Evolutionary conservation across 768 basidiomycete species (phyloP), one percentile per base, ranked within the genome.

Genomic region (Lactifluus subvellereus): DNA sequence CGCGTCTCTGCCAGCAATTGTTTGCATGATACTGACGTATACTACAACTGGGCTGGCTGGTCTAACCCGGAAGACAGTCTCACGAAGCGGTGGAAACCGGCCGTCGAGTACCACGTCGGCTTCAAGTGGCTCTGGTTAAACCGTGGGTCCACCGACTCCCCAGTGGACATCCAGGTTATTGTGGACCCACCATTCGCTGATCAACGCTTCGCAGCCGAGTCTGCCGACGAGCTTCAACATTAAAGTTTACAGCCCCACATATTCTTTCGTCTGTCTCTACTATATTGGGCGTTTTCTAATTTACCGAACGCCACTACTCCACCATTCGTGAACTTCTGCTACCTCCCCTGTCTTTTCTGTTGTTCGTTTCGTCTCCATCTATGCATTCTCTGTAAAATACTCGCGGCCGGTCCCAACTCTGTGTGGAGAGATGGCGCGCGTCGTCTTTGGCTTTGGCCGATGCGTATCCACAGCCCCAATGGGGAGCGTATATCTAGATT

Each of bases 401-500:
- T 70, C 65, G 6, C 72, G 69, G 20, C 54, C 61, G 9, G 67
- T 67, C 9, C 66, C 61, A 1, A 64, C 27, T 30, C 22, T 33
- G 1, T 62, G 55, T 57, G 68, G 48, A 18, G 63, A 51, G 4
- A 63, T 38, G 14, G 66, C 60, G 11, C 53, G 55, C 22, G 68
- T 71, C 10, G 61, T 33, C 52, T 74, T 47, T 58, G 81, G 77
- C 67, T 83, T 83, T 11, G 85, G 83, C 54, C 95, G 85, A 73
- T 96, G 94, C 1, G 95, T 98, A 74, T 98, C 91, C 32, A 98
- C 96, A 1, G 96, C 96, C 30, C 80, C 80, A 69, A 98, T 98
- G 10, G 94, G 94, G 3, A 98, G 77, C 1, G 89, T 80, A 73
- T 94, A 98, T 55, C 91, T 93, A 58, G 7, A 50, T 42, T 49